Evolutionary conservation across 2,329 filamentous ascomycete species (phyloP), one percentile per base, ranked within the genome.

Genomic region (Calonectria pteridis): DNA sequence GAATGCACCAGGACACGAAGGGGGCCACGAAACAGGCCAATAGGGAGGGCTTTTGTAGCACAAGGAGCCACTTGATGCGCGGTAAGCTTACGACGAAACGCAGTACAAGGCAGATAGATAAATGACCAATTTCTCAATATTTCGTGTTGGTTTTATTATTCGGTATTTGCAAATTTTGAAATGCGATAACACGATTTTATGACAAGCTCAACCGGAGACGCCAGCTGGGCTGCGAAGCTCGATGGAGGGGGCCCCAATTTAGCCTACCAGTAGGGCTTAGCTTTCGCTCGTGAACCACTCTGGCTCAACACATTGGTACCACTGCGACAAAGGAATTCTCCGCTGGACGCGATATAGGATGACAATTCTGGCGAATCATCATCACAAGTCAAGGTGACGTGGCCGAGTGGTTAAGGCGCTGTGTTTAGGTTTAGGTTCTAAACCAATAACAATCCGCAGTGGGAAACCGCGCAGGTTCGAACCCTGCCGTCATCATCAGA

Each of bases 361-460:
- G 43, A 46, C n/a, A 46, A 46, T 46, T 46, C 43, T 46, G 2
- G 23, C 13, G 0, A 6, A 5, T 3, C 0, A 33, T 28, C n/a
- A 40, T 13, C 16, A 40, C 23, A 62, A 70, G 55, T 13, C 51
- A 71, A 75, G 85, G 83, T 82, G 85, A 83, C 86, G 81, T 89
- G 87, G 87, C 87, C 87, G 87, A 89, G 87, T 88, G 87, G 87
- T 88, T 88, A 89, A 88, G 87, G 87, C 87, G 87, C 85, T 87
- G 86, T 87, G 87, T 89, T 89, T 89, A 88, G 87, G 87, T 81
- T 77, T 63, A 37, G 55, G 55, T 62, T 37, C 67, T 63, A 31
- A 18, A 71, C 73, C 75, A 71, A 49, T 75, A 75, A 75, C 81
- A 76, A 83, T 81, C 84, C 84, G 84, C 84, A 85, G 83, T 85